These are phyloP conservation scores for Exophiala mesophila DNA, from an alignment of 2,329 filamentous ascomycete species.

Conservation along the genomic window DNA sequence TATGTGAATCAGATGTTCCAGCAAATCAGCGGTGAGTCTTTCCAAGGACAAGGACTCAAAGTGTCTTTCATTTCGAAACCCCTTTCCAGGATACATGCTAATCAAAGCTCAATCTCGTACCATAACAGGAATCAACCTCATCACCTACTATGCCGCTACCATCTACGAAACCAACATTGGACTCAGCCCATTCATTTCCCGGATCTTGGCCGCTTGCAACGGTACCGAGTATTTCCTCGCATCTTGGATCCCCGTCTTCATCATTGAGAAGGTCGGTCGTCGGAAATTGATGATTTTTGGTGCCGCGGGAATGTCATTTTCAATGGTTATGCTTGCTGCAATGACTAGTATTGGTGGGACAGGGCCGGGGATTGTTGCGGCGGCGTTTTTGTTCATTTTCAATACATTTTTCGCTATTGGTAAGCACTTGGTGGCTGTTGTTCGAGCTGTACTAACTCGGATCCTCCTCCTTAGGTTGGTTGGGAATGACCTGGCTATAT, in stretches of 20 bases:
- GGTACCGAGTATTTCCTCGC: constrained; percentile 25
- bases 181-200: constrained; percentile 11
- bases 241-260: constrained; percentile 17
- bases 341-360: constrained; percentile 33
- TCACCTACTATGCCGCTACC: constrained; percentile 15
- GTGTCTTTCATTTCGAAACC: no score
- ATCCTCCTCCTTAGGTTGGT: neutral
- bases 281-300: constrained; percentile 19
- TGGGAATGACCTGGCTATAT: constrained; percentile 39
- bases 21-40: constrained; percentile 33
- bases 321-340: constrained; percentile 18
- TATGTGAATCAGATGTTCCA: constrained; percentile 56
- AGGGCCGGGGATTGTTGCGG: constrained; percentile 39
- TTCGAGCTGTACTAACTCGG: neutral
- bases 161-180: constrained; percentile 20
- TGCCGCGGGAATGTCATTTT: constrained; percentile 13
- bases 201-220: constrained; percentile 18
- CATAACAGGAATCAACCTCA: neutral
- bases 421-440: neutral
- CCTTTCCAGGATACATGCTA: no score
- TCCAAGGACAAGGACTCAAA: neutral
- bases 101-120: neutral
- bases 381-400: constrained; percentile 58
- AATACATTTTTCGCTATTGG: constrained; percentile 55
- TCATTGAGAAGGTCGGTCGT: constrained; percentile 18